Evolutionary conservation across 176 grass and related monocot species (phyloP).

Genomic region (Phoenix roebelenii): DNA sequence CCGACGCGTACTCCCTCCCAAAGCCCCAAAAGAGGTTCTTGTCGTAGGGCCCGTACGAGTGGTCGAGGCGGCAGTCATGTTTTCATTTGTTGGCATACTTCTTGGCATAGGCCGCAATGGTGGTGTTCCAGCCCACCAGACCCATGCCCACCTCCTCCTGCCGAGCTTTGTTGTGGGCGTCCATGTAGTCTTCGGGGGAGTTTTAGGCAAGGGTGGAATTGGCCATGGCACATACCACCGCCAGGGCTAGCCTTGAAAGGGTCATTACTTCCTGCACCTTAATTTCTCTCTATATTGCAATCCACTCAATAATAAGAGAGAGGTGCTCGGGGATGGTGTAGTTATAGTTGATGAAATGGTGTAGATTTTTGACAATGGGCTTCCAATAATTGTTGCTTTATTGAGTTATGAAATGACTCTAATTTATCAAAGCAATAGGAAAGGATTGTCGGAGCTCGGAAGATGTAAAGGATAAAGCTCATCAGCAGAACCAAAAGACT

Average conservation of each 20-base stretch:
- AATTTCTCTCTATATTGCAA: no score
- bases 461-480: no score
- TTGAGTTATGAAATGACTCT: no score
- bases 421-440: no score
- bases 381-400: no score
- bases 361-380: no score
- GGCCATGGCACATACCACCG: neutral
- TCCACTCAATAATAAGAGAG: no score
- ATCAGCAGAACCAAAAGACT: no score
- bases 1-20: slow-evolving; percentile 8
- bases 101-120: slow-evolving; percentile 26
- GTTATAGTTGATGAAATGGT: no score
- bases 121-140: slow-evolving; percentile 28
- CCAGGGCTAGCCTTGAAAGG: neutral
- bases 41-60: slow-evolving; percentile 44
- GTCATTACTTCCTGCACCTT: no score
- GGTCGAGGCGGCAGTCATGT: slow-evolving; percentile 22
- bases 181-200: slow-evolving; percentile 28
- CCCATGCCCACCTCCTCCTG: slow-evolving; percentile 14
- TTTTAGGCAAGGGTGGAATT: slow-evolving; percentile 28
- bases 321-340: no score
- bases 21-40: slow-evolving; percentile 42
- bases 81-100: slow-evolving; percentile 26
- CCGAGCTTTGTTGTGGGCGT: slow-evolving; percentile 31
- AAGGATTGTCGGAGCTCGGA: no score